phyloP scores from a whole-genome alignment of 352 stramenopile genomes.

The Phytophthora niederhauseri region DNA sequence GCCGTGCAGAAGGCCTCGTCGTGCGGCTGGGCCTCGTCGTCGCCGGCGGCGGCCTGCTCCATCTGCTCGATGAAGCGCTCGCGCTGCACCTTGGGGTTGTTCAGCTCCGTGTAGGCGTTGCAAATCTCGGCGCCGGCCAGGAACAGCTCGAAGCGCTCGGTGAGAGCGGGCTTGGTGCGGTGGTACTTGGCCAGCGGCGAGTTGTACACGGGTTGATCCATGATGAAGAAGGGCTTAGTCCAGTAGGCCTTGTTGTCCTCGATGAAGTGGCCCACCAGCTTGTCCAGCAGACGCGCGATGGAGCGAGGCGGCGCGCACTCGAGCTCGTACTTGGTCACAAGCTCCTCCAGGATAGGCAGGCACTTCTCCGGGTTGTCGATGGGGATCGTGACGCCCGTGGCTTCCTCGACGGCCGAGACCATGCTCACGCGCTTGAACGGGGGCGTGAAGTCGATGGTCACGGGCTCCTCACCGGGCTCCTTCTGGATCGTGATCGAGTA shows the following conservation, averaged over 20 bases:
- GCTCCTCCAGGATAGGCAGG: conserved; percentile 59
- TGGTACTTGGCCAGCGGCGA: conserved; percentile 98
- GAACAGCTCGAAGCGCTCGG: conserved; percentile 99
- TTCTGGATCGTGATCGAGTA: conserved; percentile 92
- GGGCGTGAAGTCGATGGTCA: conserved; percentile 94
- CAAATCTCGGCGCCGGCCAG: conserved; percentile 96
- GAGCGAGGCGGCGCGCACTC: conserved; percentile 75
- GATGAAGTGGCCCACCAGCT: conserved; percentile 90
- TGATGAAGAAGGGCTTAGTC: conserved; percentile 98
- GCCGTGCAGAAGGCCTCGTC: conserved; percentile 95
- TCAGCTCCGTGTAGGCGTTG: conserved; percentile 99
- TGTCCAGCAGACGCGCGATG: conserved; percentile 83
- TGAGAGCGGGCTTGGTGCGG: conserved; percentile 91
- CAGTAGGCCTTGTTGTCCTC: conserved; percentile 89
- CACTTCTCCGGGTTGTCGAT: conserved; percentile 74
- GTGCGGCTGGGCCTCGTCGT: conserved; percentile 90
- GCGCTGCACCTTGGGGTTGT: conserved; percentile 94
- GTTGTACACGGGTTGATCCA: conserved; percentile 98
- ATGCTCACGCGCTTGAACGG: conserved; percentile 97
- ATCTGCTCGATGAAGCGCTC: conserved; percentile 87
- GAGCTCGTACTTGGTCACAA: conserved; percentile 75
- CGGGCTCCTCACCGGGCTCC: conserved; percentile 64
- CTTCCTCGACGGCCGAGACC: conserved; percentile 75
- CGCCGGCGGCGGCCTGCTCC: conserved; percentile 75
- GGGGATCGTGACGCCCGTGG: conserved; percentile 70